Base-by-base conservation (phyloP, 2,329 filamentous ascomycete species). In the Epichloe scottii region DNA sequence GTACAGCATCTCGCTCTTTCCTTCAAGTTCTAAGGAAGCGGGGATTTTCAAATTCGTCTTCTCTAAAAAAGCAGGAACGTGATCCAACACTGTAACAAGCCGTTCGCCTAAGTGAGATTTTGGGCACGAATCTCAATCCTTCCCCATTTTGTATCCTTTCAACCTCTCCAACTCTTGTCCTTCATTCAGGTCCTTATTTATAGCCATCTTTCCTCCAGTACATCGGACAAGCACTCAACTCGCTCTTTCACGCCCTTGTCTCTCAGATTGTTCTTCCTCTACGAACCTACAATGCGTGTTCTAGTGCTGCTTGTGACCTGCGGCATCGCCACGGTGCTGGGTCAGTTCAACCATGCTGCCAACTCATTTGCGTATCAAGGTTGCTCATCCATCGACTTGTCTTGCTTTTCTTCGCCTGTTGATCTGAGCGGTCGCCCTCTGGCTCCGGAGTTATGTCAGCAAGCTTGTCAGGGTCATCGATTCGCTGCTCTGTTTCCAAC, bases 401-500 rank as follows among this genome's bases (percentile, higher is more conserved):
- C 58, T 51, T 58, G 59, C 43, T 62, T 65, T 43, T 53, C 56
- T 46, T 41, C 55, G 11, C 59, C 62, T 17, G 42, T 63, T 12
- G 48, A 48, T 21, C 54, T 64, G 46, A 48, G 56, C 3, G 53
- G 59, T 51, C 52, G 57, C 26, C 49, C 45, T 35, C 44, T 63
- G 35, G 59, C 56, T 34, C 60, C 60, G 6, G 61, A 64, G 40
- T 51, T 55, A 17, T 65, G 62, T 46, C 62, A 64, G 51, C 49
- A 48, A 15, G 62, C 62, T 35, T 65, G 63, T 43, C 52, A 59
- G 39, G 60, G 57, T 7, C 60, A 63, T 43, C 55, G 49, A 42
- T 57, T 62, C 49, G 63, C 66, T 44, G 62, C 59, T 8, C 51
- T 65, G 14, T 53, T 64, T n/a, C 65, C 65, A 11, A 58, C 62